A percentile compares a stretch with the other conserved stretches of the same genome.
Evolutionary conservation across 116 monocot species (phyloP).

Genomic region (Phalaenopsis hybrid): DNA sequence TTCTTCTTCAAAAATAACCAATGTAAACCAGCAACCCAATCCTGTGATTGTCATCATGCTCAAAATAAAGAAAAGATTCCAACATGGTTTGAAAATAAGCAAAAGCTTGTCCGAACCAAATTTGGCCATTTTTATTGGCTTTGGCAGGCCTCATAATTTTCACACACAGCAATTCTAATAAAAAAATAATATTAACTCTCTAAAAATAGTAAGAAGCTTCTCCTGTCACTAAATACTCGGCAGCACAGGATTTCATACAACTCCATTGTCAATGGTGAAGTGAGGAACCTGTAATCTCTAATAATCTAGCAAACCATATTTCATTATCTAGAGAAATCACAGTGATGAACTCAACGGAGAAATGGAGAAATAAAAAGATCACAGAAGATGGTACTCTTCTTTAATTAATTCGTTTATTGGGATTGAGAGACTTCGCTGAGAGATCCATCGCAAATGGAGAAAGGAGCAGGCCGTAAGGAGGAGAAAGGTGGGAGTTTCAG

Average conservation of each 20-base stretch:
- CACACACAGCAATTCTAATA: background rate
- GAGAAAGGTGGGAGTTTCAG: no score
- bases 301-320: background rate
- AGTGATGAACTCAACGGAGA: background rate
- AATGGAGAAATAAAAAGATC: background rate
- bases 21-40: no score
- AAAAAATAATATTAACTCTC: background rate
- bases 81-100: no score
- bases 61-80: no score
- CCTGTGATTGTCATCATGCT: no score
- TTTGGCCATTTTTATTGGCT: no score
- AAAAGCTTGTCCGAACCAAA: no score
- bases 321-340: background rate
- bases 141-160: no score
- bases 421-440: slow-evolving; percentile 22
- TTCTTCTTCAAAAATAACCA: no score
- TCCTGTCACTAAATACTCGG: background rate
- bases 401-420: slow-evolving; percentile 36
- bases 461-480: no score
- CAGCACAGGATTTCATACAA: background rate
- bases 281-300: background rate
- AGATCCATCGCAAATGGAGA: slow-evolving; percentile 24
- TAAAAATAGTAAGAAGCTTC: background rate
- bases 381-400: slow-evolving; percentile 35
- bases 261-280: background rate